These are phyloP conservation scores for Schoenoplectus tabernaemontani DNA, from an alignment of 202 grass and related monocot genomes.

Conservation along the genomic window DNA sequence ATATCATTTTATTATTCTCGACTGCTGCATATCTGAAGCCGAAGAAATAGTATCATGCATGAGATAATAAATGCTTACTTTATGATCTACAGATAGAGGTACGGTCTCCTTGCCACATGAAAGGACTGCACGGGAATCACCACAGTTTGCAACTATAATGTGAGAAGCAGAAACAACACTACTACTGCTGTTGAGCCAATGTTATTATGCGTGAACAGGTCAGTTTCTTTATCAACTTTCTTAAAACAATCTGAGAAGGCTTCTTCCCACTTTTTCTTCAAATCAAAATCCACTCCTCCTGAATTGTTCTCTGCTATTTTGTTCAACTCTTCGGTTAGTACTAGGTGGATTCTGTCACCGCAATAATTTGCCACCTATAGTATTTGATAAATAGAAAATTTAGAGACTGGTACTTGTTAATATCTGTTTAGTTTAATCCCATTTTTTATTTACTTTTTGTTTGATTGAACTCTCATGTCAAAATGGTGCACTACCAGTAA, in stretches of 20 bases:
- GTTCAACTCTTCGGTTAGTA: slow-evolving; percentile 30
- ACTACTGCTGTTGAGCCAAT: slow-evolving; percentile 67
- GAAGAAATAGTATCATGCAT: neutral
- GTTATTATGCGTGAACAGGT: slow-evolving; percentile 36
- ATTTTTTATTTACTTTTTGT: neutral
- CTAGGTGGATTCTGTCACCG: slow-evolving; percentile 48
- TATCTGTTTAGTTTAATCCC: neutral
- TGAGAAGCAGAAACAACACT: slow-evolving; percentile 50
- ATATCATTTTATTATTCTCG: neutral
- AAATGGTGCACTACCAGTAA: neutral
- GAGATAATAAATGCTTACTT: slow-evolving; percentile 26
- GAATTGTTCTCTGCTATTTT: slow-evolving; percentile 3
- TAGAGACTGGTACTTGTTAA: neutral
- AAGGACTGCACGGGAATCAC: slow-evolving; percentile 71
- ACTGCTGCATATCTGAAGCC: neutral
- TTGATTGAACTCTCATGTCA: neutral
- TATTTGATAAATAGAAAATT: neutral
- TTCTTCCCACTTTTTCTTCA: slow-evolving; percentile 51
- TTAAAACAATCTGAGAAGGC: slow-evolving; percentile 43
- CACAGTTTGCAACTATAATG: slow-evolving; percentile 52
- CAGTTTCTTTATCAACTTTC: slow-evolving; percentile 46
- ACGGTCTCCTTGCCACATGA: slow-evolving; percentile 43
- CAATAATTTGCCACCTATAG: slow-evolving; percentile 63
- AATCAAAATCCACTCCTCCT: slow-evolving; percentile 25
- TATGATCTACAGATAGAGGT: slow-evolving; percentile 56